phyloP scores from a whole-genome alignment of 495 filamentous ascomycete species.

The Trichocladium uniseriatum region DNA sequence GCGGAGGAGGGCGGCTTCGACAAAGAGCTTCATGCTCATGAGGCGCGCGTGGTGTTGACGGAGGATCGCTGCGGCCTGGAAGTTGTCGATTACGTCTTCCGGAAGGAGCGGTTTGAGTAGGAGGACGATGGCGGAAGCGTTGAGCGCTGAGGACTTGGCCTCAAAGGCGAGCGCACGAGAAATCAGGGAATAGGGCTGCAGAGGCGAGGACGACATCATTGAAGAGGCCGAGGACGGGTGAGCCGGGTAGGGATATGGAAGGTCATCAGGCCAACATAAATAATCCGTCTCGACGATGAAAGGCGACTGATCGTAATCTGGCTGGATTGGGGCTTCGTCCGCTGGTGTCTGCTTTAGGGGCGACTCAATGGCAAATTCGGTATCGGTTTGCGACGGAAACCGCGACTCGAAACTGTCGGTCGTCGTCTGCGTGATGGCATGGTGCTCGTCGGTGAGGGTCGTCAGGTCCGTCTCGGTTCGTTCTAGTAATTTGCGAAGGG shows the following conservation, averaged over 20 bases:
- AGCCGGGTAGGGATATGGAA: slow-evolving; percentile 34
- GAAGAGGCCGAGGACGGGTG: slow-evolving; percentile 10
- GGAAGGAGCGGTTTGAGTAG: slow-evolving; percentile 44
- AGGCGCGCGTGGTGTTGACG: slow-evolving; percentile 58
- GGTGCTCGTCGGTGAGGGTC: slow-evolving; percentile 33
- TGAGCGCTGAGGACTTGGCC: slow-evolving; percentile 34
- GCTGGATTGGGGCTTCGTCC: slow-evolving; percentile 3
- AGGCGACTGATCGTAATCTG: slow-evolving; percentile 26
- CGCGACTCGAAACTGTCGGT: slow-evolving; percentile 31
- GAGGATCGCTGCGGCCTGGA: slow-evolving; percentile 47
- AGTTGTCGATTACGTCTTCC: slow-evolving; percentile 36
- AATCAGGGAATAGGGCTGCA: slow-evolving; percentile 42
- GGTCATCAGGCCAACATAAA: slow-evolving; percentile 40
- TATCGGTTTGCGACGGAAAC: slow-evolving; percentile 22
- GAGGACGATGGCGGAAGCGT: slow-evolving; percentile 43
- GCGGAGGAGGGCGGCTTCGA: slow-evolving; percentile 60
- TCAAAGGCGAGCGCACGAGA: slow-evolving; percentile 41
- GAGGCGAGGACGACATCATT: slow-evolving; percentile 21
- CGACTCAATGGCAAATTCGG: slow-evolving; percentile 12
- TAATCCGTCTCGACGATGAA: slow-evolving; percentile 44
- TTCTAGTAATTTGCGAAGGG: slow-evolving; percentile 17
- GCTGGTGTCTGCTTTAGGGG: slow-evolving; percentile 3
- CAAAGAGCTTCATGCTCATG: slow-evolving; percentile 51
- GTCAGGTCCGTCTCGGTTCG: slow-evolving; percentile 28
- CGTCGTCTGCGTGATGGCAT: slow-evolving; percentile 37